Base-by-base conservation (phyloP, 192 early-diverging fungal species). In the Dissophora globulifera region DNA sequence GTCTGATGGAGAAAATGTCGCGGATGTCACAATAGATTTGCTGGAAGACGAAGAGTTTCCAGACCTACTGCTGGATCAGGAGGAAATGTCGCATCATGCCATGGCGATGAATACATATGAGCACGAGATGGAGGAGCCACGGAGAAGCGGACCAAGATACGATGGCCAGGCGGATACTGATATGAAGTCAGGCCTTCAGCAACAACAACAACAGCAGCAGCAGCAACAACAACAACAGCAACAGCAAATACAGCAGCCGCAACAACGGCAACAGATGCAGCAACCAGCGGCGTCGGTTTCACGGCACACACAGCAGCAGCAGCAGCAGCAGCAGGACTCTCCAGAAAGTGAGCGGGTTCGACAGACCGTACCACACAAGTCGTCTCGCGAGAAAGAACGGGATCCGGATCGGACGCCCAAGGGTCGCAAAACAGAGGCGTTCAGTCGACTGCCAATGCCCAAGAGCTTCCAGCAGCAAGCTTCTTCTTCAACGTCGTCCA, bases 21-120 rank as follows among this genome's bases (percentile, higher is more conserved):
- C 67, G 1, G 81, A 86, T 31, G 78, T 60, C 7, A 82, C 79
- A 30, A 84, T 83, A 22, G 76, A 69, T 27, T 30, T 79, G 3
- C 50, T 72, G 3, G 76, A 79, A 22, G 76, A 79, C 19, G 76
- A 79, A 38, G 76, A 79, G 52, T 79, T 79, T 22, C 76, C 76
- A 13, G 50, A 69, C 47, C 16, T 62, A 27, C 45, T 41, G 10
- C 57, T 72, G 32, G 67, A 69, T 29, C 62, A 79, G 16, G 76
- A 79, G 32, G 76, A 79, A 23, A 69, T 69, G 59, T 58, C 31
- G 12, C 51, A 69, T 27, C 55, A 78, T 50, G 38, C 66, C 5
- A 22, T 70, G 47, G 67, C 60, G 50, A 79, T 48, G 40, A 79
- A 38, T 6, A 69, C 56, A 9, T 71, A 79, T 54, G 69, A 59